Evolutionary conservation across 1,284 basidiomycete species (phyloP).

Genomic region (Gastroboletus turbinatus): DNA sequence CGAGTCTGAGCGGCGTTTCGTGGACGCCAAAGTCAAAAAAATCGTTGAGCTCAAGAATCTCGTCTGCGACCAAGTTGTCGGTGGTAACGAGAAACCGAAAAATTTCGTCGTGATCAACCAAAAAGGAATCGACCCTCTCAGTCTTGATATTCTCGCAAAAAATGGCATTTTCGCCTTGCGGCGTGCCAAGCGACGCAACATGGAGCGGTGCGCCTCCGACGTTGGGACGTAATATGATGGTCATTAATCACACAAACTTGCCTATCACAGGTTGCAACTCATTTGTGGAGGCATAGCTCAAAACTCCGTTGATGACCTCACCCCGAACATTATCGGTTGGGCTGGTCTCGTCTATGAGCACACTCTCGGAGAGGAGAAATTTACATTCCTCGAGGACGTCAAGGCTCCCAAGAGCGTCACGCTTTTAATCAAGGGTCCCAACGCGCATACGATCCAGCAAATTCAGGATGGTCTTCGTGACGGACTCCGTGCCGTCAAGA

Average conservation of each 20-base stretch:
- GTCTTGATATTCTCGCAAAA: slow-evolving; percentile 95
- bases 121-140: slow-evolving; percentile 99
- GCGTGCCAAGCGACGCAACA: slow-evolving; percentile 95
- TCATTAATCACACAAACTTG: slow-evolving; percentile 17
- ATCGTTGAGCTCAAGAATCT: slow-evolving; percentile 96
- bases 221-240: slow-evolving; percentile 28
- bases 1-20: slow-evolving; percentile 93
- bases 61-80: slow-evolving; percentile 91
- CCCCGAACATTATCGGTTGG: slow-evolving; percentile 90
- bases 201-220: slow-evolving; percentile 73
- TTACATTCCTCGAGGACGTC: slow-evolving; percentile 97
- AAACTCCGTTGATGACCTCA: slow-evolving; percentile 97
- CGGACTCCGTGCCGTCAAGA: slow-evolving; percentile 95
- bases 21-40: slow-evolving; percentile 94
- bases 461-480: slow-evolving; percentile 97
- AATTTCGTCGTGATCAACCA: slow-evolving; percentile 98
- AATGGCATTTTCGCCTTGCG: slow-evolving; percentile 94
- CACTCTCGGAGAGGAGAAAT: slow-evolving; percentile 98
- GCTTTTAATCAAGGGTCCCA: slow-evolving; percentile 97
- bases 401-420: slow-evolving; percentile 97
- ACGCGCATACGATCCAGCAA: slow-evolving; percentile 94
- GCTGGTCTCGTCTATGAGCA: slow-evolving; percentile 99
- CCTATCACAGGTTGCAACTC: slow-evolving; percentile 71
- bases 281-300: slow-evolving; percentile 95
- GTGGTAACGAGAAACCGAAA: slow-evolving; percentile 77